phyloP scores from a whole-genome alignment of 805 yeast genomes.

The Millerozyma acaciae region DNA sequence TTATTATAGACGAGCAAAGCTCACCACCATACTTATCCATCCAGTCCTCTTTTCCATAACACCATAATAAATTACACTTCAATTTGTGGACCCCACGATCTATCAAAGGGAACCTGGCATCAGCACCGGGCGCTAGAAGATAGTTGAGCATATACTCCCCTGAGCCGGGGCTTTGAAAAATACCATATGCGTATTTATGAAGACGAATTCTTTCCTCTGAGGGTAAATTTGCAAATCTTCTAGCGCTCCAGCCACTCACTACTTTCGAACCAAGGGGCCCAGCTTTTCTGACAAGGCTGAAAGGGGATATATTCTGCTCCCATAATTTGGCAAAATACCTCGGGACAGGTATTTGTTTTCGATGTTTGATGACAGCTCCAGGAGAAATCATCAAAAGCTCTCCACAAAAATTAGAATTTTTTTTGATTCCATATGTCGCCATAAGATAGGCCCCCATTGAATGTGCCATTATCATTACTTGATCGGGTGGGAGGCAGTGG shows the following conservation, averaged over 20 bases:
- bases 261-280: conserved; percentile 83
- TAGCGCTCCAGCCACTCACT: conserved; percentile 84
- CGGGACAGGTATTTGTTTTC: conserved; percentile 51
- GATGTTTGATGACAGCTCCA: conserved; percentile 69
- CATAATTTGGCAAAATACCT: conserved; percentile 76
- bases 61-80: conserved; percentile 68
- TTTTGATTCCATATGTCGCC: conserved; percentile 58
- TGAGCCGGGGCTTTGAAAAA: conserved; percentile 82
- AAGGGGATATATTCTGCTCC: conserved; percentile 87
- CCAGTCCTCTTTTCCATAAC: conserved; percentile 77
- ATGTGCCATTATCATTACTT: conserved; percentile 71
- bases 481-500: conserved; percentile 22
- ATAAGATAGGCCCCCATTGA: conserved; percentile 89
- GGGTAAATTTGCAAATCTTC: conserved; percentile 66
- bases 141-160: conserved; percentile 91
- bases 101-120: conserved; percentile 70
- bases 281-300: conserved; percentile 67
- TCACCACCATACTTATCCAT: conserved; percentile 53
- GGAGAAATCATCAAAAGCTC: conserved; percentile 83
- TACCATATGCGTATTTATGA: conserved; percentile 78
- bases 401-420: conserved; percentile 54
- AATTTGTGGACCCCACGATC: conserved; percentile 48
- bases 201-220: conserved; percentile 46
- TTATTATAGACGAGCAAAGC: conserved; percentile 33
- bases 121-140: conserved; percentile 86